Conservation (phyloP, 2,329 filamentous ascomycete genomes). For the Rachicladosporium sp. region DNA sequence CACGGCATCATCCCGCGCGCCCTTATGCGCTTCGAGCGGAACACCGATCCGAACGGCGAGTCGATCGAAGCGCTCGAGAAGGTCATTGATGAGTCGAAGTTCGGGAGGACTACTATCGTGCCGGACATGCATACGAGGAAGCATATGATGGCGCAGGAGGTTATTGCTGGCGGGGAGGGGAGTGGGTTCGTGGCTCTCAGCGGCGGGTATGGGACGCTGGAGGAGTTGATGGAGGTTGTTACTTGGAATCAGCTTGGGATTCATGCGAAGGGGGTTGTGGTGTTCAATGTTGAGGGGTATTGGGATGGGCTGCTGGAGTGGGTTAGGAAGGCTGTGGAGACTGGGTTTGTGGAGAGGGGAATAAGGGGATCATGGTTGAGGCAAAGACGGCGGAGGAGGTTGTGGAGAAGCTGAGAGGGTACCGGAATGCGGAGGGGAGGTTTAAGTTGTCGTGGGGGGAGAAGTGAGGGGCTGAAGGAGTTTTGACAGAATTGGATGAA, state of each 20-base stretch:
- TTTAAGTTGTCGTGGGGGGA: constrained; percentile 74
- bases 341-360: constrained; percentile 65
- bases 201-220: constrained; percentile 88
- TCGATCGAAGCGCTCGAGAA: constrained; percentile 33
- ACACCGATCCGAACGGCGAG: constrained; percentile 33
- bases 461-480: constrained; percentile 29
- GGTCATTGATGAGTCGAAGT: constrained; percentile 52
- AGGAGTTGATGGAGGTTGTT: constrained; percentile 83
- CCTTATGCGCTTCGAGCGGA: constrained; percentile 64
- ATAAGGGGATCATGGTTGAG: constrained; percentile 66
- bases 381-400: constrained; percentile 62
- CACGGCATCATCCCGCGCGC: constrained; percentile 90
- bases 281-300: constrained; percentile 82
- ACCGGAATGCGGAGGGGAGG: constrained; percentile 61
- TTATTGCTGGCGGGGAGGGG: constrained; percentile 67
- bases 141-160: constrained; percentile 80
- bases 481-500: too few relatives aligned
- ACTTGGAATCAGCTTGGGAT: constrained; percentile 96
- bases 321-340: constrained; percentile 62
- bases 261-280: constrained; percentile 63
- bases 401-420: constrained; percentile 56
- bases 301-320: constrained; percentile 79
- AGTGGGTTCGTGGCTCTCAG: constrained; percentile 80
- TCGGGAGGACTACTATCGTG: constrained; percentile 78
- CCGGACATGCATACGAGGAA: constrained; percentile 95